These are phyloP conservation scores for Apiosordaria backusii DNA, from an alignment of 495 filamentous ascomycete species.

Conservation along the genomic window DNA sequence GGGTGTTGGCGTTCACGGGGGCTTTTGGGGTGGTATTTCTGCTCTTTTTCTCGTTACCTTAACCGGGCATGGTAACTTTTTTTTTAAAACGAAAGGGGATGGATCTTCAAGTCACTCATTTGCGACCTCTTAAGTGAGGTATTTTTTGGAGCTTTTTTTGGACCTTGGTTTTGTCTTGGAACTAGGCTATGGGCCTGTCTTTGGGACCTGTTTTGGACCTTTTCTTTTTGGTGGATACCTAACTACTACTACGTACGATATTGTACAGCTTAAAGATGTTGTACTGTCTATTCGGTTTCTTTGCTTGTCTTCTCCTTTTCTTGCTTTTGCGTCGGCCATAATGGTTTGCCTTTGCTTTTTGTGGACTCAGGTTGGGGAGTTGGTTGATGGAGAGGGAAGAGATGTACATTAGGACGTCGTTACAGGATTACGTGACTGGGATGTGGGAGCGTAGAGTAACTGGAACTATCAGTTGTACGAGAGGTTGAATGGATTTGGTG, in stretches of 20 bases:
- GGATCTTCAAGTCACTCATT: slow-evolving; percentile 24
- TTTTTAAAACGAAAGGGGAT: background rate
- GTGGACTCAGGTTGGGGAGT: background rate
- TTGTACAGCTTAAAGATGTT: background rate
- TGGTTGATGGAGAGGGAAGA: background rate
- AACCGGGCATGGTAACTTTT: too few relatives aligned
- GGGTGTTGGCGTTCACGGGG: background rate
- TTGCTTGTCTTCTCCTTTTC: background rate
- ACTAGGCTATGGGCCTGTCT: slow-evolving; percentile 1
- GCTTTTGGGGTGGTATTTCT: background rate
- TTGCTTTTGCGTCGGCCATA: slow-evolving; percentile 3
- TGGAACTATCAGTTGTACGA: background rate
- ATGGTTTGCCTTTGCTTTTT: background rate
- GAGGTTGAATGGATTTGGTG: background rate
- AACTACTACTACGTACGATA: background rate
- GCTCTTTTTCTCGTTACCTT: background rate
- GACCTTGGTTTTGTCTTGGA: background rate
- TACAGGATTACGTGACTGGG: background rate
- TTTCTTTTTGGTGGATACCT: background rate
- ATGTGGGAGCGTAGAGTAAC: background rate
- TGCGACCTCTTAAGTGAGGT: slow-evolving; percentile 17
- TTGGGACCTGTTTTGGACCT: slow-evolving; percentile 9
- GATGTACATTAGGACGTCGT: background rate
- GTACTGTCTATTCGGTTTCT: slow-evolving; percentile 9
- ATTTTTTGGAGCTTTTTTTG: slow-evolving; percentile 10